Evolutionary conservation across 352 stramenopile genomes (phyloP), one percentile per base, ranked within the genome.

Genomic region (Phytophthora crassamura): DNA sequence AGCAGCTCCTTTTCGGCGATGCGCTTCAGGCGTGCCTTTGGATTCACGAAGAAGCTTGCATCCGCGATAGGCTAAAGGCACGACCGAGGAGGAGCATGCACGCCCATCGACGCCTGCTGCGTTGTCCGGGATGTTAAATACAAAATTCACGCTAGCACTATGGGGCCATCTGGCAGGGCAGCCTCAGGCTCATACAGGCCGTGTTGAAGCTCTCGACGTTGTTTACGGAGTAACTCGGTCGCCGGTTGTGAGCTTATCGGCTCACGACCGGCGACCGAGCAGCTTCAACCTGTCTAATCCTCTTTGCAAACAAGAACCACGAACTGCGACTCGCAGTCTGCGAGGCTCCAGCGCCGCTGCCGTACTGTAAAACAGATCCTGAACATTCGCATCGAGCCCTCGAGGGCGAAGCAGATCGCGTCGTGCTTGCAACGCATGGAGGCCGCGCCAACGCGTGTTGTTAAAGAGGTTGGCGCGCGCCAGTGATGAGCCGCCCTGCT

Each of bases 321-420:
- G 15, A 15, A n/a, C n/a, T 32, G 16, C 38, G 38, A 8, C 9
- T 42, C 16, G 7, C 38, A 10, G 38, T 10, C 22, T 14, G 36
- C 36, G 0, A 22, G 8, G 22, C 12, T 47, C 28, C 5, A n/a
- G n/a, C n/a, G n/a, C n/a, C n/a, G n/a, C n/a, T n/a, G n/a, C n/a
- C n/a, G 60, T 56, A 69, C 53, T 64, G 54, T 64, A 64, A 69
- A 64, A 50, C 59, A 69, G 43, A 60, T 67, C 41, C 7, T 11
- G n/a, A 7, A 7, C 20, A 9, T 14, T n/a, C n/a, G n/a, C n/a
- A n/a, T n/a, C 1, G 36, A n/a, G 39, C 22, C 20, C 32, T 53
- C 28, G n/a, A 22, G 2, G 45, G 41, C 20, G 32, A 32, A 53
- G 28, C 49, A 57, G 35, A 60, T 60, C 52, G 12, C 41, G 9